Conservation (phyloP, 305 asterid species). For the Fraxinus velutina region DNA sequence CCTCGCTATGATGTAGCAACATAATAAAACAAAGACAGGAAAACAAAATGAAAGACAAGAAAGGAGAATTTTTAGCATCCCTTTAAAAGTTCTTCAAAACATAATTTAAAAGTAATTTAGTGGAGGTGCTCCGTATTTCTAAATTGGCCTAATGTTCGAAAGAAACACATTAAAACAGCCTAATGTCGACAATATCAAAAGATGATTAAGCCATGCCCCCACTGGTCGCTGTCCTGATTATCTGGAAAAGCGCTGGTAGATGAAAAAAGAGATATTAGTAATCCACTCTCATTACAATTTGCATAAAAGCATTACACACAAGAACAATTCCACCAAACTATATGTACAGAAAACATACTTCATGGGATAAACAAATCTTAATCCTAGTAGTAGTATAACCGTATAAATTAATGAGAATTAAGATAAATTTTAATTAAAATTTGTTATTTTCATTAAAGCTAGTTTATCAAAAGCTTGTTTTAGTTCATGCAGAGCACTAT, state of each 20-base stretch:
- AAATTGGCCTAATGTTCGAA: not conserved
- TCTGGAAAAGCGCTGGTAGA: constrained; percentile 71
- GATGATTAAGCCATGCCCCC: constrained; percentile 63
- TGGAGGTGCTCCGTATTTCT: constrained; percentile 4
- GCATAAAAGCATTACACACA: not conserved
- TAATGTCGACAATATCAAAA: not conserved
- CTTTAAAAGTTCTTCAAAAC: constrained; percentile 2
- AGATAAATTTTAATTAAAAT: too few relatives aligned
- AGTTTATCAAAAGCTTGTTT: too few relatives aligned
- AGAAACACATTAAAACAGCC: constrained; percentile 8
- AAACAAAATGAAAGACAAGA: not conserved
- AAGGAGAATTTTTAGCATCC: not conserved
- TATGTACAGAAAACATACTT: not conserved
- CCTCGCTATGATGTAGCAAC: not conserved
- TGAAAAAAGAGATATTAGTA: not conserved
- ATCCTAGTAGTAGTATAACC: too few relatives aligned
- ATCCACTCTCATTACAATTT: not conserved
- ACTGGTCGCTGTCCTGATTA: constrained; percentile 74
- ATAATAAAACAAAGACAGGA: not conserved
- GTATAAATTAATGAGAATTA: too few relatives aligned
- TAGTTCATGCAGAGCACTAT: not conserved
- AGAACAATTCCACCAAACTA: not conserved
- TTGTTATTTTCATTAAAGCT: too few relatives aligned
- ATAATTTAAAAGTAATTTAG: not conserved
- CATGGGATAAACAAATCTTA: not conserved